Conservation (phyloP, 75 land plant species). For the Isoetes taiwanensis region DNA sequence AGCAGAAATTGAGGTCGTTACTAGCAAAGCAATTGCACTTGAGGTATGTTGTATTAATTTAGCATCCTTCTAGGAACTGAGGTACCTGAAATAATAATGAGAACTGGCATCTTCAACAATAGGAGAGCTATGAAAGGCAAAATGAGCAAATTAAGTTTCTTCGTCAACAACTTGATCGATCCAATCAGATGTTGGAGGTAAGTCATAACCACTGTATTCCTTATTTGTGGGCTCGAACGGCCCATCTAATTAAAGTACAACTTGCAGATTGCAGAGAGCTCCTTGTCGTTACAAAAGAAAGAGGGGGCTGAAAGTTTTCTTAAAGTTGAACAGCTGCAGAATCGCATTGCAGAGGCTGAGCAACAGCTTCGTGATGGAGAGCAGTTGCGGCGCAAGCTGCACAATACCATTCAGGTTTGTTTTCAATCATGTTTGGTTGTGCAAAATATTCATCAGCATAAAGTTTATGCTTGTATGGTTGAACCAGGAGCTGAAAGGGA, state of each 20-base stretch:
- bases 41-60: conserved; percentile 37
- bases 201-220: too few species aligned
- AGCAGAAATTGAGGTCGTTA: conserved; percentile 39
- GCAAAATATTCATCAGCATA: too few species aligned
- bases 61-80: too few species aligned
- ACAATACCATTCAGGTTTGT: conserved; percentile 82
- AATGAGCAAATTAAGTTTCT: conserved; percentile 36
- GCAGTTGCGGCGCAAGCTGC: conserved; percentile 58
- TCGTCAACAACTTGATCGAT: conserved; percentile 43
- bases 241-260: too few species aligned
- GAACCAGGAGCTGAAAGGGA: conserved; percentile 78
- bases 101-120: too few species aligned
- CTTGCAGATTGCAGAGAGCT: conserved; percentile 27
- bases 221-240: too few species aligned
- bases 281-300: conserved; percentile 17
- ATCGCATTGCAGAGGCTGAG: conserved; percentile 50
- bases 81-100: too few species aligned
- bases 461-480: too few species aligned
- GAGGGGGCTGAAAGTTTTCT: conserved; percentile 33
- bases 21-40: conserved; percentile 33
- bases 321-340: conserved; percentile 30
- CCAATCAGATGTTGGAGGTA: conserved; percentile 55
- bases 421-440: too few species aligned
- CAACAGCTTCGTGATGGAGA: conserved; percentile 52
- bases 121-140: conserved; percentile 66